Conservation (phyloP, 108 stramenopile genomes). For the Nitzschia sp. region DNA sequence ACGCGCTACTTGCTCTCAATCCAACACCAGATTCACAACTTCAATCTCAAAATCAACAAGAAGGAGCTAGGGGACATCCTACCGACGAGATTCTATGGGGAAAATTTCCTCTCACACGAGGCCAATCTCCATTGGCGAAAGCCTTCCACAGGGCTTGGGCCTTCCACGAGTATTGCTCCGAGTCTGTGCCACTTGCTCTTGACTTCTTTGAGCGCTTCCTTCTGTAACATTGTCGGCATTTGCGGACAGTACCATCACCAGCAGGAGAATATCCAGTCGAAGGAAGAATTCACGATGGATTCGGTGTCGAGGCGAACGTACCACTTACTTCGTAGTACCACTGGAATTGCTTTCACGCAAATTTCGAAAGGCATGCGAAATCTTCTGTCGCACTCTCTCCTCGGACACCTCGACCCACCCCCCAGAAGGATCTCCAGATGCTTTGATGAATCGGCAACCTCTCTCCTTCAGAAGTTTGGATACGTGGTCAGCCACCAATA, state of each 20-base stretch:
- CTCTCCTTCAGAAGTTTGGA: background rate
- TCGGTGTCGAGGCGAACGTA: background rate
- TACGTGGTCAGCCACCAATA: slow-evolving; percentile 6
- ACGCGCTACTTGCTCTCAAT: slow-evolving; percentile 8
- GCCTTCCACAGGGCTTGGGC: slow-evolving; percentile 59
- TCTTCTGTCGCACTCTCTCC: background rate
- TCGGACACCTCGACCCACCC: slow-evolving; percentile 5
- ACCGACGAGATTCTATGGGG: slow-evolving; percentile 29
- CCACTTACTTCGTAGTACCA: background rate
- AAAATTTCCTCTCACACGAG: slow-evolving; percentile 41
- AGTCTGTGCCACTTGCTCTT: slow-evolving; percentile 35
- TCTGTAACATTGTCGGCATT: background rate
- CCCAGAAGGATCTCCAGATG: background rate
- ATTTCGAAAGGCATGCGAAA: slow-evolving; percentile 12
- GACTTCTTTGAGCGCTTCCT: slow-evolving; percentile 30
- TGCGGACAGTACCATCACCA: no score
- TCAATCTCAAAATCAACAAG: background rate
- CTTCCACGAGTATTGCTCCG: slow-evolving; percentile 59
- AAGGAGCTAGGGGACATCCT: background rate
- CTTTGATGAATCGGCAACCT: background rate
- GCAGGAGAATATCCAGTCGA: no score
- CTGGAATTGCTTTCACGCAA: background rate
- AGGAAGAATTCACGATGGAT: background rate
- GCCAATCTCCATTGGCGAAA: slow-evolving; percentile 50
- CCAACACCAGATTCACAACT: background rate